Conservation (phyloP, 2,329 filamentous ascomycete genomes). For the Calonectria pseudoturangicola region DNA sequence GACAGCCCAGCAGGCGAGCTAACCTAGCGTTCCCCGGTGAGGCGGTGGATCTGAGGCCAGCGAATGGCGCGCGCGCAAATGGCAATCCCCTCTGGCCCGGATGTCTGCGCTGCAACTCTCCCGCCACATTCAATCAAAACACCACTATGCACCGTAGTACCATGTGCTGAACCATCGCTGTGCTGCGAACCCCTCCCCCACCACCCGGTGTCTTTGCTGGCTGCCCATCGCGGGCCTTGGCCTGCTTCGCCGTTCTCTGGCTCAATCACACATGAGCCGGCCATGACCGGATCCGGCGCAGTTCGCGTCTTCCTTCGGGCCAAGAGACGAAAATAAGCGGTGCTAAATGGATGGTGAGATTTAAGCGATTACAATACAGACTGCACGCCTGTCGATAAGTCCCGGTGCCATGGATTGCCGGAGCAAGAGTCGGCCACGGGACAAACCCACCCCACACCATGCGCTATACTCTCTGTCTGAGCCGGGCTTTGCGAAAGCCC, state of each 20-base stretch:
- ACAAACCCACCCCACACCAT: conserved; percentile 43
- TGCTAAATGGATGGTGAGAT: background rate
- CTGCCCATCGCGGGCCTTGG: background rate
- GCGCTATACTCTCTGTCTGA: background rate
- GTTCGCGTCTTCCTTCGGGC: background rate
- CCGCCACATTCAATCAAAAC: conserved; percentile 7
- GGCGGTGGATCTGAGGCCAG: conserved; percentile 6
- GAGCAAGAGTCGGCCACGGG: background rate
- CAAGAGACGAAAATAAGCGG: background rate
- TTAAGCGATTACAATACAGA: background rate
- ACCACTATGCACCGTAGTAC: background rate
- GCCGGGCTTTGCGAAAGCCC: conserved; percentile 11
- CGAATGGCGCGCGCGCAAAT: conserved; percentile 11
- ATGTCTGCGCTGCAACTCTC: conserved; percentile 3
- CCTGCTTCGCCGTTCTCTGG: background rate
- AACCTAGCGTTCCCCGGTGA: conserved; percentile 16
- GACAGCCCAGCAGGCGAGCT: conserved; percentile 18
- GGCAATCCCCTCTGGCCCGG: conserved; percentile 12
- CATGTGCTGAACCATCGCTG: no score
- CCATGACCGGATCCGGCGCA: background rate
- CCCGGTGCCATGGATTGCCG: background rate
- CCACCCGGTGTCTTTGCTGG: conserved; percentile 1
- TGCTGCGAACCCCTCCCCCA: conserved; percentile 24
- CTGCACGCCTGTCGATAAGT: no score
- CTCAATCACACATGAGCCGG: background rate